A percentile compares a stretch with the other conserved stretches of the same genome.
These are phyloP conservation scores for Fusarium multiceps DNA, from an alignment of 2,329 filamentous ascomycete species.

Conservation along the genomic window DNA sequence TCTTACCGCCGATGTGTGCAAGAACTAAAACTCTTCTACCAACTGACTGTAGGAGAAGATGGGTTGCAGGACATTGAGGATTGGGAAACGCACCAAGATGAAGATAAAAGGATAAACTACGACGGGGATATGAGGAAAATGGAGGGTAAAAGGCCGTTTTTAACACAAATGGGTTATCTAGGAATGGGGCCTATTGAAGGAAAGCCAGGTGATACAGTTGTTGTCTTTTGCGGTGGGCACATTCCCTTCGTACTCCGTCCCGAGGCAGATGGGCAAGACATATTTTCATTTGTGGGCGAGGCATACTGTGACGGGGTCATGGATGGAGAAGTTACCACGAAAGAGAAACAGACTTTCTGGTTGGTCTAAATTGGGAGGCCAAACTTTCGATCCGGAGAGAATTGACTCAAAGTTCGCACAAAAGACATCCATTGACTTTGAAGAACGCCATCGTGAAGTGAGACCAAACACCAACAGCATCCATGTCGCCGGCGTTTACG, in stretches of 20 bases:
- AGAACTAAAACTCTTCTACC: not conserved
- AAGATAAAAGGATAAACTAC: not conserved
- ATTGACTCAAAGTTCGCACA: not conserved
- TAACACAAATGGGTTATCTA: not conserved
- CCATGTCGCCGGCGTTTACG: too few species aligned
- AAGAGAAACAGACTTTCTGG: not conserved
- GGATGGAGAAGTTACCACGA: not conserved
- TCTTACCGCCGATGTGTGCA: fast-evolving
- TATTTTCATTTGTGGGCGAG: not conserved
- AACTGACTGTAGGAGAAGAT: not conserved
- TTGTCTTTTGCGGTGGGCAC: not conserved
- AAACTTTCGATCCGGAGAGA: too few species aligned
- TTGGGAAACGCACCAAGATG: not conserved
- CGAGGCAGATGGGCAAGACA: fast-evolving
- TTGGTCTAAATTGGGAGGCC: not conserved
- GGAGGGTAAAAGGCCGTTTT: not conserved
- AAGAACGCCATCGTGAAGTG: not conserved
- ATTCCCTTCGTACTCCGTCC: not conserved
- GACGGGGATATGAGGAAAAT: not conserved
- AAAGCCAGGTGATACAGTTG: not conserved
- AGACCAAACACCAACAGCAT: not conserved
- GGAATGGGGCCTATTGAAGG: not conserved
- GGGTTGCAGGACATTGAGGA: not conserved
- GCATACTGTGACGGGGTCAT: not conserved
- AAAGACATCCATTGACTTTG: not conserved